Conservation (phyloP, 2,329 filamentous ascomycete genomes). For the Neonectria punicea region DNA sequence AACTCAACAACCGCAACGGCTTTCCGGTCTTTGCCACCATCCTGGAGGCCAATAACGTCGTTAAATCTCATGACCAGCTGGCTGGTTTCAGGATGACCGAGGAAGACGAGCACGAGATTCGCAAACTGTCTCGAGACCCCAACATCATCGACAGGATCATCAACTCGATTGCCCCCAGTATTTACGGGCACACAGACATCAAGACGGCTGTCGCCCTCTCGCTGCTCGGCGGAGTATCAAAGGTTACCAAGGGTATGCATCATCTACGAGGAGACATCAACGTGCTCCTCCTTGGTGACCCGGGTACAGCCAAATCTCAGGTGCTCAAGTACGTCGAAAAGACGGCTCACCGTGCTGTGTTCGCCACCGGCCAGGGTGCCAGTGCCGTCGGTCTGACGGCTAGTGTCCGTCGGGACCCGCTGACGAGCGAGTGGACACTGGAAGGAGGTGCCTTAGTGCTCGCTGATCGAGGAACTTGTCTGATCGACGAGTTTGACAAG, state of each 20-base stretch:
- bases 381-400: constrained; percentile 98
- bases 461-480: constrained; percentile 91
- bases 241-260: constrained; percentile 88
- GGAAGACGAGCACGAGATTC: constrained; percentile 92
- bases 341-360: constrained; percentile 95
- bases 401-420: constrained; percentile 91
- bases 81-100: constrained; percentile 96
- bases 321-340: constrained; percentile 98
- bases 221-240: constrained; percentile 93
- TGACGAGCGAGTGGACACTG: constrained; percentile 97
- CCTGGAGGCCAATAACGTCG: constrained; percentile 94
- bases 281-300: constrained; percentile 93
- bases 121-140: constrained; percentile 86
- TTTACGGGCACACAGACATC: constrained; percentile 96
- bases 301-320: constrained; percentile 97
- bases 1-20: constrained; percentile 97
- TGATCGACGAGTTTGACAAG: constrained; percentile 99
- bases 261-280: constrained; percentile 98
- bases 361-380: constrained; percentile 96
- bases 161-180: constrained; percentile 93
- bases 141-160: constrained; percentile 94
- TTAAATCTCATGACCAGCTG: constrained; percentile 97
- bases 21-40: constrained; percentile 99
- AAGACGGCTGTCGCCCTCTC: constrained; percentile 96
- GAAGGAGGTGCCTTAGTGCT: constrained; percentile 96